Percentiles rank a stretch among this genome's conserved stretches.
Evolutionary conservation across 2,329 filamentous ascomycete species (phyloP).

Genomic region (Drechslerella stenobrocha): DNA sequence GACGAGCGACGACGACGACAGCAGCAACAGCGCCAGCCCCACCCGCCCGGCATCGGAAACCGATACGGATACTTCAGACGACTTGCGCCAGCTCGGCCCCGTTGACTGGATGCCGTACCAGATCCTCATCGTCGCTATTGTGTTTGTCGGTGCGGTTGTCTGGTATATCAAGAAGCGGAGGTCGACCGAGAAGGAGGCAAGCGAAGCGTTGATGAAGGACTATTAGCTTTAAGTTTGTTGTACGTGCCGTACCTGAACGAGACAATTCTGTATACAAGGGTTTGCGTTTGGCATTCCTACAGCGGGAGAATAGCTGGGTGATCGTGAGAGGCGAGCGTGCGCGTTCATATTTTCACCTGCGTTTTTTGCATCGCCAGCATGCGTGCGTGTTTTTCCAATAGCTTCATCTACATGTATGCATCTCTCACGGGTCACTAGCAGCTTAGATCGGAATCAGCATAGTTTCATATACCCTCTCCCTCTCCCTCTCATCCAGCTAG

Average conservation of each 20-base stretch:
- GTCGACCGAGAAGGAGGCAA: slow-evolving; percentile 28
- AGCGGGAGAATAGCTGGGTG: no score
- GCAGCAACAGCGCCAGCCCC: background rate
- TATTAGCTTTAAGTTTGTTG: slow-evolving; percentile 17
- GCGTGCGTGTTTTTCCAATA: no score
- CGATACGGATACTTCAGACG: slow-evolving; percentile 38
- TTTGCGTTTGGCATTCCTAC: background rate
- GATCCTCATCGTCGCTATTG: slow-evolving; percentile 21
- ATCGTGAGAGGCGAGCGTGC: no score
- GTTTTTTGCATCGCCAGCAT: no score
- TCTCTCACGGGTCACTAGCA: no score
- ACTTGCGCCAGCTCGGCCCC: slow-evolving; percentile 13
- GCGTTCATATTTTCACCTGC: no score
- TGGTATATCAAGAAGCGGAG: slow-evolving; percentile 46
- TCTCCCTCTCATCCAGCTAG: no score
- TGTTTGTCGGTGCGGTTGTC: slow-evolving; percentile 22
- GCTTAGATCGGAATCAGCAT: no score
- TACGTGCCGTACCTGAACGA: background rate
- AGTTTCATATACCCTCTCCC: no score
- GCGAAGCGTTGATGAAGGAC: slow-evolving; percentile 45
- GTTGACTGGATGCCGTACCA: slow-evolving; percentile 30
- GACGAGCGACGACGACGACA: no score
- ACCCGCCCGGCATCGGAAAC: slow-evolving; percentile 37
- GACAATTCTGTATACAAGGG: background rate
- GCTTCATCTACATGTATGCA: no score